Evolutionary conservation across 2,329 filamentous ascomycete genomes (phyloP).

Genomic region (Diaporthe longicolla): DNA sequence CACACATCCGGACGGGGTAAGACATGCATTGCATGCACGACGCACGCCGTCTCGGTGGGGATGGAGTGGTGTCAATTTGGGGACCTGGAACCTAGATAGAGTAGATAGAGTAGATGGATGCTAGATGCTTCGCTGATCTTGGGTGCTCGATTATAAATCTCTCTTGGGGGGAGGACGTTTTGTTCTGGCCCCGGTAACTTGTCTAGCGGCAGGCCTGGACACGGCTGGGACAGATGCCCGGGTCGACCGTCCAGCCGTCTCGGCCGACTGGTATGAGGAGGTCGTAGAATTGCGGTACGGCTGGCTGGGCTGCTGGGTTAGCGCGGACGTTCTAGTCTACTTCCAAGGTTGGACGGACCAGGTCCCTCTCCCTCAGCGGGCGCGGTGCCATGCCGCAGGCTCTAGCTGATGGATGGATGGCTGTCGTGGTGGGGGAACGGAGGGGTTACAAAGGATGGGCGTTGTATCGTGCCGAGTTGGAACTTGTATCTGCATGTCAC

Average conservation of each 20-base stretch:
- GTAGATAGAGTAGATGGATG: background rate
- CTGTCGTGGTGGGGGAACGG: constrained; percentile 1
- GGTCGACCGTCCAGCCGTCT: constrained; percentile 8
- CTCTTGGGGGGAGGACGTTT: background rate
- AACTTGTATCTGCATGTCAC: constrained; percentile 12
- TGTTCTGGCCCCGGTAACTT: background rate
- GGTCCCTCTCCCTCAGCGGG: constrained; percentile 1
- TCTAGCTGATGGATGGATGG: constrained; percentile 8
- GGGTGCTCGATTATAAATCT: background rate
- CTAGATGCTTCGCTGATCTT: background rate
- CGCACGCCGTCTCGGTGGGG: constrained; percentile 4
- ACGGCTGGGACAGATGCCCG: background rate
- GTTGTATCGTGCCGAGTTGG: background rate
- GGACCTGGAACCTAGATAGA: background rate
- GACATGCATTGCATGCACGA: constrained; percentile 16
- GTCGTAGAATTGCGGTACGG: background rate
- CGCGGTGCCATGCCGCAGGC: constrained; percentile 3
- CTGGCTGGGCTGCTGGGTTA: background rate
- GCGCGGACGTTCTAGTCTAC: background rate
- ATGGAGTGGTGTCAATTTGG: background rate
- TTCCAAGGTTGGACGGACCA: background rate
- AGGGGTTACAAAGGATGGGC: background rate
- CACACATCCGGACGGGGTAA: constrained; percentile 26
- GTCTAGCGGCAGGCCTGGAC: constrained; percentile 8
- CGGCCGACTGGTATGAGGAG: constrained; percentile 11